Base-by-base conservation (phyloP, 345 rosid genomes). In the Pistacia atlantica region DNA sequence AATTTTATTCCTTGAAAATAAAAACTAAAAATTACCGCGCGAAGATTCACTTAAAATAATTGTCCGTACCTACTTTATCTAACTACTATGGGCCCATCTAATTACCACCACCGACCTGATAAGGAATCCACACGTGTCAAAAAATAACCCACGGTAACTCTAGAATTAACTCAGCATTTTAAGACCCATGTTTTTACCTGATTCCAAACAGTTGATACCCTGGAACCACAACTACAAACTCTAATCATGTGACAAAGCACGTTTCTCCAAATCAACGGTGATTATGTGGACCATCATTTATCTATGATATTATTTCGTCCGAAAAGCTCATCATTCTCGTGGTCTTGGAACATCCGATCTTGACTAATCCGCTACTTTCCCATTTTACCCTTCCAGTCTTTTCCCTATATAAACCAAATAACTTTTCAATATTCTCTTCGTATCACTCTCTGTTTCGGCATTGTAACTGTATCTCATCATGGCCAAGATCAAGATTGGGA, bases 401-500 rank as follows among this genome's bases (percentile, higher is more conserved):
- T 7, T 61, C 9, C 2, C 61, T 10, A 45, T 48, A 14, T 51
- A 35, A 49, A 11, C 20, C 6, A 28, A 33, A 16, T 7, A 16
- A 5, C 13, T 22, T 25, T 25, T 1, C 42, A 51, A 22, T 35
- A 11, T 59, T 16, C 49, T 38, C 61, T 6, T 59, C 55, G 10
- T 11, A 12, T 28, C 10, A 22, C 20, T 37, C 4, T 16, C 31
- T 42, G 62, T 12, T 38, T 10, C 14, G 28, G 28, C 57, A 18
- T 57, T 37, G 8, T 5, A 42, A 42, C 8, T n/a, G 31, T 0
- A 67, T 14, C 61, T 33, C 58, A 88, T 88, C 89, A 90, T 74
- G 25, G 89, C 87, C 83, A 79, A 91, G 87, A 75, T 91, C 79
- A 91, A 88, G 93, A 88, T 91, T 80, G 92, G 89, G 11, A 91